phyloP scores from a whole-genome alignment of 139 green algal species.

The Gonium pectorale region DNA sequence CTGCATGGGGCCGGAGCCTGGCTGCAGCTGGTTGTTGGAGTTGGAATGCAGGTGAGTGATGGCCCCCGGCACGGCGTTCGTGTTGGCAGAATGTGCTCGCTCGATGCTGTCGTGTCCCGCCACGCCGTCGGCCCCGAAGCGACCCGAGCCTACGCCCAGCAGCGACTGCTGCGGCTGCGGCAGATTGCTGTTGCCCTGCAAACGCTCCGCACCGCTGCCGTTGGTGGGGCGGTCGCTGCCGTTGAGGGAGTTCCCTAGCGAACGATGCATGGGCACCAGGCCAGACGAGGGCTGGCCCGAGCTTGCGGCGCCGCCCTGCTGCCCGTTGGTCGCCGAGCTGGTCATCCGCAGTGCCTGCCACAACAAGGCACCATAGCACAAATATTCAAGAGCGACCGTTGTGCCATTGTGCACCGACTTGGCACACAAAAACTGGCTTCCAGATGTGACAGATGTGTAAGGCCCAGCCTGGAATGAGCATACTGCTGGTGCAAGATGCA shows the following conservation, averaged over 20 bases:
- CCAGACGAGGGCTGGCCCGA: neutral
- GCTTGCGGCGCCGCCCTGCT: neutral
- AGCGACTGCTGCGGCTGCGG: conserved; percentile 24
- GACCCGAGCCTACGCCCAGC: conserved; percentile 1
- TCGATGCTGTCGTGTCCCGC: neutral
- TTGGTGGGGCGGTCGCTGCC: conserved; percentile 41
- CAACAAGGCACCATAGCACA: no score
- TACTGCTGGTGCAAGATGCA: no score
- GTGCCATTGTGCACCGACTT: no score
- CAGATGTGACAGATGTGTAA: no score
- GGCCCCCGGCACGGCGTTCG: neutral
- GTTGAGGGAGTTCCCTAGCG: conserved; percentile 19
- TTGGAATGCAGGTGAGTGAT: neutral
- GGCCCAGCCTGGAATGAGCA: no score
- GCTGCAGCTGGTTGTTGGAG: neutral
- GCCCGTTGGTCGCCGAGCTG: conserved; percentile 11
- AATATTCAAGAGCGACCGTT: no score
- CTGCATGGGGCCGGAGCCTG: no score
- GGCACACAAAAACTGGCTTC: no score
- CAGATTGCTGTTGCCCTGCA: neutral
- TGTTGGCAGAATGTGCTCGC: conserved; percentile 20
- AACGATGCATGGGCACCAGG: neutral
- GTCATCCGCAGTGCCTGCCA: neutral
- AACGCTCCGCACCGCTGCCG: conserved; percentile 21
- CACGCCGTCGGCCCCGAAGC: neutral